Conservation (phyloP, 2,329 filamentous ascomycete species). For the Diaporthe sp. region DNA sequence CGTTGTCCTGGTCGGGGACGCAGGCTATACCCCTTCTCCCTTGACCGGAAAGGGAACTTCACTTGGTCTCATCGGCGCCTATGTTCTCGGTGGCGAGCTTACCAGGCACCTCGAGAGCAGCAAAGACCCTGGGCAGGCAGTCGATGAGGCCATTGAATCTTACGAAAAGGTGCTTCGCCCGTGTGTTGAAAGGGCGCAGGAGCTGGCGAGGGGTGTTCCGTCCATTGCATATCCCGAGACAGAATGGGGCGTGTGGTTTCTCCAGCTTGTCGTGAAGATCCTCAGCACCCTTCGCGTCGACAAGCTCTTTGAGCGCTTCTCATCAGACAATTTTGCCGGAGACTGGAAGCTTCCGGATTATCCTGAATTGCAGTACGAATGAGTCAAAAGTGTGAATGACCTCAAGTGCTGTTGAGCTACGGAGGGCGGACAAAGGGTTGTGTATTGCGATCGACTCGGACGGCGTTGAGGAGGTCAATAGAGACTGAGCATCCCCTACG, state of each 20-base stretch:
- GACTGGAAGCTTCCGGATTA: constrained; percentile 40
- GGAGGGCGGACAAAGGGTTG: too few species aligned
- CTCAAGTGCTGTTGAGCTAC: background rate
- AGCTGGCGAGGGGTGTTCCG: constrained; percentile 41
- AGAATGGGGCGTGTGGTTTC: constrained; percentile 40
- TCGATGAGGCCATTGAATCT: constrained; percentile 53
- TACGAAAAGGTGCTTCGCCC: constrained; percentile 63
- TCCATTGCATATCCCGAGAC: constrained; percentile 23
- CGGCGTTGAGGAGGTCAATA: too few species aligned
- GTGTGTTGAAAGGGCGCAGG: constrained; percentile 59
- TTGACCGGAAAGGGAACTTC: constrained; percentile 67
- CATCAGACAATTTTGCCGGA: constrained; percentile 35
- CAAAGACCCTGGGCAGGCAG: constrained; percentile 39
- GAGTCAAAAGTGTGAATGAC: background rate
- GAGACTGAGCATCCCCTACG: too few species aligned
- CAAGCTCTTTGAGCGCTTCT: constrained; percentile 29
- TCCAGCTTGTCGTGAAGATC: constrained; percentile 22
- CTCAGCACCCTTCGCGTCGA: constrained; percentile 8
- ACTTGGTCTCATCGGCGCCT: constrained; percentile 63
- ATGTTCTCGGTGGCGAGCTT: constrained; percentile 70
- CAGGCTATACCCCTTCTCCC: constrained; percentile 64
- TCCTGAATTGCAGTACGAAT: constrained; percentile 22
- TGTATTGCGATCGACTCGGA: too few species aligned
- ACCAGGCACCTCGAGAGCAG: constrained; percentile 46
- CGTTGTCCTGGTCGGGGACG: constrained; percentile 68